Conservation (phyloP, 2,329 filamentous ascomycete genomes). For the Aschersonia sp. region DNA sequence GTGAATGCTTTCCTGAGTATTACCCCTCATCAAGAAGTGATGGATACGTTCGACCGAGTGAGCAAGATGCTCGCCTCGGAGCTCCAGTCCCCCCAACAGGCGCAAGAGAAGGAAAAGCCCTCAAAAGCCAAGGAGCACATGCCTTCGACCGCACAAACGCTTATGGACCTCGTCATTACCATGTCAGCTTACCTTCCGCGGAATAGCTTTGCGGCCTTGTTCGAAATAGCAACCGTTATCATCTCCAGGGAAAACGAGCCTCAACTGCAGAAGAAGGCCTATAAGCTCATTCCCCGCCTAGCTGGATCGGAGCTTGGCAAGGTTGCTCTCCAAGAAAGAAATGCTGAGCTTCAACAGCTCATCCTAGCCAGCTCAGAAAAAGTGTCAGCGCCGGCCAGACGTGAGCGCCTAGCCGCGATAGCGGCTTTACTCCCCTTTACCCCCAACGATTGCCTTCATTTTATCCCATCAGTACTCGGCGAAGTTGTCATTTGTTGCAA, state of each 20-base stretch:
- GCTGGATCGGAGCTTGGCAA: slow-evolving; percentile 67
- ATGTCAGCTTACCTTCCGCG: slow-evolving; percentile 87
- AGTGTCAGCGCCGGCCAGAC: slow-evolving; percentile 70
- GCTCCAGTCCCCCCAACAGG: slow-evolving; percentile 37
- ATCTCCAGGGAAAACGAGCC: slow-evolving; percentile 72
- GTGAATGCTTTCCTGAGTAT: slow-evolving; percentile 93
- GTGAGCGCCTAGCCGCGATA: slow-evolving; percentile 76
- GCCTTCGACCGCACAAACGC: slow-evolving; percentile 83
- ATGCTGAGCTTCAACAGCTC: slow-evolving; percentile 65
- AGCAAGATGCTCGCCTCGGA: slow-evolving; percentile 68
- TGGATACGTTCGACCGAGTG: slow-evolving; percentile 78
- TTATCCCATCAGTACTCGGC: slow-evolving; percentile 80
- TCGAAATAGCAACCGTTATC: slow-evolving; percentile 72
- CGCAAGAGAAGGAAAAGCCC: slow-evolving; percentile 50
- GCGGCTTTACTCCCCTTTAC: slow-evolving; percentile 67
- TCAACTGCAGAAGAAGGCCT: slow-evolving; percentile 96
- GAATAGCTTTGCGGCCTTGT: slow-evolving; percentile 70
- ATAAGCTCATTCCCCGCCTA: slow-evolving; percentile 89
- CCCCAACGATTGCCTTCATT: slow-evolving; percentile 67
- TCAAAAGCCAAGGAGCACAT: slow-evolving; percentile 53
- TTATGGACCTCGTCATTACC: slow-evolving; percentile 94
- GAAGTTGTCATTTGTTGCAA: slow-evolving; percentile 96
- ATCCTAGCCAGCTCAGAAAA: slow-evolving; percentile 69
- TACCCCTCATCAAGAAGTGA: slow-evolving; percentile 61
- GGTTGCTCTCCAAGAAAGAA: slow-evolving; percentile 62